Evolutionary conservation across 257 asterid genomes (phyloP).

Genomic region (Jacaranda copaia): DNA sequence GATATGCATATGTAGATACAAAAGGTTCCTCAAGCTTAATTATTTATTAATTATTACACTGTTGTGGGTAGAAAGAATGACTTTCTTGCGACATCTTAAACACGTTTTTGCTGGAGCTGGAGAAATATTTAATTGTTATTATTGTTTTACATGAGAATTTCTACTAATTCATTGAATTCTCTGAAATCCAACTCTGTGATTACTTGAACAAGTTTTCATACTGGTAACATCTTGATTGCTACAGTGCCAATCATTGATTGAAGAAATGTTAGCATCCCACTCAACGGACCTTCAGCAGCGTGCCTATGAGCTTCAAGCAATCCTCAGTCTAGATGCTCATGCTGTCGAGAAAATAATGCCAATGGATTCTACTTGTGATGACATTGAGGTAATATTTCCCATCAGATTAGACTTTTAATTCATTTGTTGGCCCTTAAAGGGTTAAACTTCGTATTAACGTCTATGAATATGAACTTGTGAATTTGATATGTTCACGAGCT

Average conservation of each 20-base stretch:
- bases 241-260: slow-evolving; percentile 93
- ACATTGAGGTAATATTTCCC: slow-evolving; percentile 68
- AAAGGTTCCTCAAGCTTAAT: background rate
- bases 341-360: slow-evolving; percentile 78
- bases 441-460: background rate
- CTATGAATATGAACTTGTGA: background rate
- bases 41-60: background rate
- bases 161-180: slow-evolving; percentile 25
- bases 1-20: background rate
- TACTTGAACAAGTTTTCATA: slow-evolving; percentile 31
- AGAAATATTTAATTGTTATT: background rate
- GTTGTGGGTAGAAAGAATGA: background rate
- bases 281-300: slow-evolving; percentile 99
- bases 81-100: background rate
- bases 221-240: slow-evolving; percentile 40
- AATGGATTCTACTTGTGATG: slow-evolving; percentile 85
- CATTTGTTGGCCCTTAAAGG: background rate
- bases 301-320: slow-evolving; percentile 92
- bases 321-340: slow-evolving; percentile 73
- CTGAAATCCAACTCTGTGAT: slow-evolving; percentile 21
- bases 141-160: slow-evolving; percentile 24
- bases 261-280: slow-evolving; percentile 84
- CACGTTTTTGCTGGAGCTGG: slow-evolving; percentile 13
- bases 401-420: background rate
- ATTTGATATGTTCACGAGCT: slow-evolving; percentile 9